Base-by-base conservation (phyloP, 768 basidiomycete genomes). In the Mycena chlorophos region DNA sequence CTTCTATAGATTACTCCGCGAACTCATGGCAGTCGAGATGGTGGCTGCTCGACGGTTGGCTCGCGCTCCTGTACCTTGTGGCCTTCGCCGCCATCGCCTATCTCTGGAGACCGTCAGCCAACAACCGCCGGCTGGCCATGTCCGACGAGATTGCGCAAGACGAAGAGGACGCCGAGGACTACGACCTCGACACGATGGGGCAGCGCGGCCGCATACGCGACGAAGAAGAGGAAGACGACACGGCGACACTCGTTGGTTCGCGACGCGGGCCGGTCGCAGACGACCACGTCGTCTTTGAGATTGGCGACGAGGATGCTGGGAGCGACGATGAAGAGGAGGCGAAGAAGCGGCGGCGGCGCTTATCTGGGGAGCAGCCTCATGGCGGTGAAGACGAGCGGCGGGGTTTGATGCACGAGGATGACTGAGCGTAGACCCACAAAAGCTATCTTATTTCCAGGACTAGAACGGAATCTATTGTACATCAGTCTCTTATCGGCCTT, bases 1-100 rank as follows among this genome's bases (percentile, higher is more conserved):
- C 46, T 17, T 51, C 20, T 31, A 3, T 52, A 94, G 94, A 96
- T 68, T 98, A 95, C 67, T 90, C 93, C 16, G 89, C 94, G 5
- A 89, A 87, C 57, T 87, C 91, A 17, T 98, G 94, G 94, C 82
- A 79, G 56, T 78, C 83, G 52, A 87, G 95, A 46, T 99, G 97
- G 97, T 94, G 94, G 89, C 77, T 99, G 5, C 79, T 99, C 38
- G 97, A 99, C 65, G 97, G 95, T 17, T 98, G 93, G 79, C 80
- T 98, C 42, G 86, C 91, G 1, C 78, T 95, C 43, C 84, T 98
- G 23, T 98, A 96, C 69, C 81, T 97, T 43, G 73, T 79, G 26
- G 85, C 87, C 29, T 98, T 98, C 70, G 73, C 76, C 57, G 75
- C 82, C 10, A 93, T 98, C 58, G 85, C 91, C 2, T 97, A 85